Evolutionary conservation across 2,329 filamentous ascomycete species (phyloP), one percentile per base, ranked within the genome.

Genomic region (Beauveria brongniartii): DNA sequence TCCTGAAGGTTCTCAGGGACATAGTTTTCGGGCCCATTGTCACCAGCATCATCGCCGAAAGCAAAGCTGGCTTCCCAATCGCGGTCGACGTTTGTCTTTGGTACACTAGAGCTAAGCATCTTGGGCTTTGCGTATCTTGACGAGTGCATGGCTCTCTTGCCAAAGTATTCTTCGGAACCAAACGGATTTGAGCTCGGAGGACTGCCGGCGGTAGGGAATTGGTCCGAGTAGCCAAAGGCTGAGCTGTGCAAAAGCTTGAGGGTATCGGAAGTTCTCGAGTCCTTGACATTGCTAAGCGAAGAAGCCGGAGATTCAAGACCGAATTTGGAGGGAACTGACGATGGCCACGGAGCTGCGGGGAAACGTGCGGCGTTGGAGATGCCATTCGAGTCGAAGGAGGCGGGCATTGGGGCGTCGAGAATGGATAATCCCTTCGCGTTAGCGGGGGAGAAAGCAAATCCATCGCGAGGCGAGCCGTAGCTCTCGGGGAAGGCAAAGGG

Each of bases 371-470:
- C 92, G 72, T 93, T 90, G 12, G 92, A 97, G 58, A 97, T 90
- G 55, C 92, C 93, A 69, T 97, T 94, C 68, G 92, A 96, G 74
- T 97, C 94, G 72, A 97, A 97, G 0, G 93, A 97, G 9, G 92
- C 91, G 1, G 94, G 94, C 9, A 97, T 82, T 18, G 91, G 92
- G 2, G 92, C 94, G 75, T 97, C 93, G 64, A 97, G 82, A 16
- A 95, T 90, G n/a, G 90, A 94, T n/a, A 96, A 73, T 3, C 82
- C 84, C 67, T 85, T 87, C 58, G 85, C 84, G 67, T 85, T 84
- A 55, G 82, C 82, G 0, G 92, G 91, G 16, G 92, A 96, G 57
- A 94, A 82, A 26, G 89, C 89, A 44, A 92, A 80, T n/a, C 89
- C 85, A 67, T 92, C 90, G 56, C 88, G 85, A 9, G 93, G 92